phyloP scores from a whole-genome alignment of 371 early-diverging fungal species.

The Mortierella sp. region DNA sequence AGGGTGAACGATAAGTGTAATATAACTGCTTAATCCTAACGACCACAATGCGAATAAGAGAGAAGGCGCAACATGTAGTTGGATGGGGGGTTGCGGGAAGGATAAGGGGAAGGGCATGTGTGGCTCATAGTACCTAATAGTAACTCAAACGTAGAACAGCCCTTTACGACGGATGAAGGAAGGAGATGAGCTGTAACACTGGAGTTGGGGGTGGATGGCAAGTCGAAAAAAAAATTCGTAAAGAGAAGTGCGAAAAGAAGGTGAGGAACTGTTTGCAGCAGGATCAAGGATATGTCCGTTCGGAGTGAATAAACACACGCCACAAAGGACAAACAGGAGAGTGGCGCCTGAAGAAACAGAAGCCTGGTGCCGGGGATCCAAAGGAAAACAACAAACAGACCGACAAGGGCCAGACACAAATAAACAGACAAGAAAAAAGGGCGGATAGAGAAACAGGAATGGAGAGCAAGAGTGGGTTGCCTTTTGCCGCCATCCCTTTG shows the following conservation, averaged over 20 bases:
- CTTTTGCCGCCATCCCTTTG: neutral
- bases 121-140: neutral
- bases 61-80: neutral
- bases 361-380: neutral
- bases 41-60: neutral
- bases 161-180: too few relatives aligned
- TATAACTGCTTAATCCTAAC: slow-evolving; percentile 1
- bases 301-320: neutral
- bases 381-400: neutral
- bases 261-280: neutral
- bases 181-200: neutral
- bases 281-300: neutral
- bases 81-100: neutral
- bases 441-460: neutral
- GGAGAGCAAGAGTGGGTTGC: neutral
- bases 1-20: neutral
- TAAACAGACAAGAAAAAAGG: neutral
- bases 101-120: neutral
- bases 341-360: neutral
- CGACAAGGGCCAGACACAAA: neutral
- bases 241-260: neutral
- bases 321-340: neutral
- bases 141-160: neutral
- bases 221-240: neutral
- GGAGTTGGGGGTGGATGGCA: neutral